phyloP scores from a whole-genome alignment of 352 stramenopile genomes.

The Phytopythium cucurbitacearum region DNA sequence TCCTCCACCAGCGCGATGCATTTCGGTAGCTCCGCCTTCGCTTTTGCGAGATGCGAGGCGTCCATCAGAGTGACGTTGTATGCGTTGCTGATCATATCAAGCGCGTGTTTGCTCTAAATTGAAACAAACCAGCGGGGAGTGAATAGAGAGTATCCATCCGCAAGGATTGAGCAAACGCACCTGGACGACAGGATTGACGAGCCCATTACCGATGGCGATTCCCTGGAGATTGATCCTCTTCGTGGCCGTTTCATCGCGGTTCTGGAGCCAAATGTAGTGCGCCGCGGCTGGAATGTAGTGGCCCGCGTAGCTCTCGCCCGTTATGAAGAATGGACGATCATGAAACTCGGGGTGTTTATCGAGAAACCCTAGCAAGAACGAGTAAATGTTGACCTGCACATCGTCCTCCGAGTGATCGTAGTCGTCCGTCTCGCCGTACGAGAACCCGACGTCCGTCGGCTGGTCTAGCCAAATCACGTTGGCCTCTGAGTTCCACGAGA shows the following conservation, averaged over 20 bases:
- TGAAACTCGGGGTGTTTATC: conserved; percentile 41
- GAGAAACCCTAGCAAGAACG: conserved; percentile 45
- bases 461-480: conserved; percentile 63
- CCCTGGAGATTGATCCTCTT: conserved; percentile 40
- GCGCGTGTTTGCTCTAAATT: conserved; percentile 20
- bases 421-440: conserved; percentile 25
- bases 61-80: conserved; percentile 52
- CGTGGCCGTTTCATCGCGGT: conserved; percentile 10
- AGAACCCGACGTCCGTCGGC: conserved; percentile 38
- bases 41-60: conserved; percentile 14
- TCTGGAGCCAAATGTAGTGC: conserved; percentile 53
- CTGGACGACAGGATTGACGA: conserved; percentile 28
- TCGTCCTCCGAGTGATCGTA: conserved; percentile 36
- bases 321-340: conserved; percentile 39
- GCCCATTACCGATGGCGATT: conserved; percentile 51
- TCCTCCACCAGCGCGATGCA: conserved; percentile 27
- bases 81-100: conserved; percentile 55
- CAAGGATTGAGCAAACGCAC: conserved; percentile 8
- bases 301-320: conserved; percentile 49
- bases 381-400: conserved; percentile 49
- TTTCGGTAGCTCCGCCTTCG: conserved; percentile 13
- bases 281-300: conserved; percentile 48
- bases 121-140: background rate
- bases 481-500: conserved; percentile 42
- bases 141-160: conserved; percentile 18